Conservation (phyloP, 768 basidiomycete species). For the Naganishia onofrii region DNA sequence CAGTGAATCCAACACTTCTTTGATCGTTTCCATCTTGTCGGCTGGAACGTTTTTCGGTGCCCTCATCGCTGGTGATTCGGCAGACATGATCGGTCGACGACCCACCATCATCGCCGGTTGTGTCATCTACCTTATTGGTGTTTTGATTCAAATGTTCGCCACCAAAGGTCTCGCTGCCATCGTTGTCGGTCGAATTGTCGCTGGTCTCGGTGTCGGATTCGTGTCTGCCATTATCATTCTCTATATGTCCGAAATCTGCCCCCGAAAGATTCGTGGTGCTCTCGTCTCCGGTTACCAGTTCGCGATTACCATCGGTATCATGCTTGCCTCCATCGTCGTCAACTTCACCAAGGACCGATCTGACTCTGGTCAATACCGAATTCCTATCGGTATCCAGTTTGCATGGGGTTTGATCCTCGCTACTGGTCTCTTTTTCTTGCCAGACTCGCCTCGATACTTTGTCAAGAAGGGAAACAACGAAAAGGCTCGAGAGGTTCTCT, state of each 20-base stretch:
- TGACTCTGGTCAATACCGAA: constrained; percentile 49
- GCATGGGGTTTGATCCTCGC: constrained; percentile 43
- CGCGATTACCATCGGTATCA: constrained; percentile 52
- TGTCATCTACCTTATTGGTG: constrained; percentile 46
- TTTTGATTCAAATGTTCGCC: constrained; percentile 48
- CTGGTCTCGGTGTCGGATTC: constrained; percentile 43
- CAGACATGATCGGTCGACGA: constrained; percentile 52
- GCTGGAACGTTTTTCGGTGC: constrained; percentile 54
- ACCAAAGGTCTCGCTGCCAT: constrained; percentile 45
- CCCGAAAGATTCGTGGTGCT: constrained; percentile 52
- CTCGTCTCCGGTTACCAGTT: constrained; percentile 53
- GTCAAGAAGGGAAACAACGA: constrained; percentile 51
- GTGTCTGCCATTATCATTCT: constrained; percentile 52
- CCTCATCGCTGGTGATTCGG: constrained; percentile 54
- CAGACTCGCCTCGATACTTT: constrained; percentile 54
- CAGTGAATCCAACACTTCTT: constrained; percentile 41
- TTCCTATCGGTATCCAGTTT: constrained; percentile 44
- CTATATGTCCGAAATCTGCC: constrained; percentile 53
- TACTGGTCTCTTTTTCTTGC: constrained; percentile 50
- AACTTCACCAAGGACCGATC: constrained; percentile 50
- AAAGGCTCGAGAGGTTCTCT: constrained; percentile 40
- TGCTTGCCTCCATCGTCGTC: constrained; percentile 51
- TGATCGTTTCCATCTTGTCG: constrained; percentile 53
- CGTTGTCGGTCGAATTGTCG: constrained; percentile 50
- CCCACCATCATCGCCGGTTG: constrained; percentile 46